These are phyloP conservation scores for Hanseniaspora occidentalis DNA, from an alignment of 805 yeast genomes.

Conservation along the genomic window DNA sequence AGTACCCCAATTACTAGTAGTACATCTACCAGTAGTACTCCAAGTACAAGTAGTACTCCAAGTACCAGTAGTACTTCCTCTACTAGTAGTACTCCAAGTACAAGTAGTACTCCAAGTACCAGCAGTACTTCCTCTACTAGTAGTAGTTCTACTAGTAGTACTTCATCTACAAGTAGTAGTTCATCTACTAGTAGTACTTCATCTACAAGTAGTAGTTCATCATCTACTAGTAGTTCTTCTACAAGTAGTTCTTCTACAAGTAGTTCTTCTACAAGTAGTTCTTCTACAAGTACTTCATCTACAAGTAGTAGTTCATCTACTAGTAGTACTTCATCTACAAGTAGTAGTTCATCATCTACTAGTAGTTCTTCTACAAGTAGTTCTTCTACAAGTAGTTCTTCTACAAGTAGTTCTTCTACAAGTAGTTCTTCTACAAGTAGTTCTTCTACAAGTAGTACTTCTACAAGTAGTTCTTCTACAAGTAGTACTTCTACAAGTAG, in stretches of 20 bases:
- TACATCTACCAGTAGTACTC: slow-evolving; percentile 13
- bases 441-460: background rate
- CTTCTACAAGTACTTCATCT: too few relatives aligned
- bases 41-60: slow-evolving; percentile 9
- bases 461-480: slow-evolving; percentile 9
- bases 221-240: too few relatives aligned
- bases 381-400: slow-evolving; percentile 19
- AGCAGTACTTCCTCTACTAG: slow-evolving; percentile 9
- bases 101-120: slow-evolving; percentile 5
- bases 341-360: too few relatives aligned
- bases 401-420: too few relatives aligned
- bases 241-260: too few relatives aligned
- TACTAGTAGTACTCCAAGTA: slow-evolving; percentile 7
- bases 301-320: too few relatives aligned
- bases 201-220: too few relatives aligned
- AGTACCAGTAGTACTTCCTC: slow-evolving; percentile 9
- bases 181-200: too few relatives aligned
- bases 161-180: too few relatives aligned
- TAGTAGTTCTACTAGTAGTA: too few relatives aligned
- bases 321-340: slow-evolving; percentile 1
- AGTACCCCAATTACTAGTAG: slow-evolving; percentile 7
- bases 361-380: slow-evolving; percentile 11
- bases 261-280: too few relatives aligned
- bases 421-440: slow-evolving; percentile 1
- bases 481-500: slow-evolving; percentile 7